Conservation (phyloP, 108 stramenopile genomes). For the Cyclotella kingstonii region DNA sequence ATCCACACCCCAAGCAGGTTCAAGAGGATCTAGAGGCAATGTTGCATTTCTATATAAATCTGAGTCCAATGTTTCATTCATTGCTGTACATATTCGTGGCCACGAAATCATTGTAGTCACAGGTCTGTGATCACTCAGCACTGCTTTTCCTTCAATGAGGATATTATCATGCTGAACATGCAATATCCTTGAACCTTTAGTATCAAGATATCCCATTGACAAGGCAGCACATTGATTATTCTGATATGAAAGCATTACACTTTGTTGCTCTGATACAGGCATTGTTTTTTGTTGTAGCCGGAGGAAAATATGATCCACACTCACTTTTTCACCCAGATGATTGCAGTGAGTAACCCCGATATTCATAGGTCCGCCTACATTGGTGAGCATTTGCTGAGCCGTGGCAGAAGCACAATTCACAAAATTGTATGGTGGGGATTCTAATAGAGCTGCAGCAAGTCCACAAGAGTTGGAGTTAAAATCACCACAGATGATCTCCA, state of each 20-base stretch:
- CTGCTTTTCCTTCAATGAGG: conserved; percentile 26
- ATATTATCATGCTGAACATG: conserved; percentile 28
- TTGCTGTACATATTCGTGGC: conserved; percentile 16
- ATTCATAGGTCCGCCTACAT: conserved; percentile 34
- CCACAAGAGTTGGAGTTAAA: conserved; percentile 48
- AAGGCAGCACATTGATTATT: conserved; percentile 28
- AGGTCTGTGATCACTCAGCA: conserved; percentile 45
- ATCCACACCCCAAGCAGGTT: conserved; percentile 44
- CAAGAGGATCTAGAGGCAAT: conserved; percentile 41
- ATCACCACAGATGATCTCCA: conserved; percentile 41
- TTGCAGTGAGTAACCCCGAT: conserved; percentile 44
- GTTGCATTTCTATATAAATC: conserved; percentile 35
- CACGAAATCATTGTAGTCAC: conserved; percentile 47
- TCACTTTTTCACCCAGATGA: conserved; percentile 40
- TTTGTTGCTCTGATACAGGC: not conserved
- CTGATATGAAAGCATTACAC: too few relatives aligned
- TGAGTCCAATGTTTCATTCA: conserved; percentile 22
- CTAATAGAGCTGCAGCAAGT: conserved; percentile 27
- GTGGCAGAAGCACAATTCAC: conserved; percentile 45
- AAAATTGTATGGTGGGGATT: conserved; percentile 27
- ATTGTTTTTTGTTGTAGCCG: conserved; percentile 8
- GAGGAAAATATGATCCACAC: conserved; percentile 45
- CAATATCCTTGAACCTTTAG: conserved; percentile 37
- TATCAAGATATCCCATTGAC: conserved; percentile 41
- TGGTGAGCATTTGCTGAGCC: conserved; percentile 30